Evolutionary conservation across 441 rosid species (phyloP), one percentile per base, ranked within the genome.

Genomic region (Pelargonium cotyledonis): DNA sequence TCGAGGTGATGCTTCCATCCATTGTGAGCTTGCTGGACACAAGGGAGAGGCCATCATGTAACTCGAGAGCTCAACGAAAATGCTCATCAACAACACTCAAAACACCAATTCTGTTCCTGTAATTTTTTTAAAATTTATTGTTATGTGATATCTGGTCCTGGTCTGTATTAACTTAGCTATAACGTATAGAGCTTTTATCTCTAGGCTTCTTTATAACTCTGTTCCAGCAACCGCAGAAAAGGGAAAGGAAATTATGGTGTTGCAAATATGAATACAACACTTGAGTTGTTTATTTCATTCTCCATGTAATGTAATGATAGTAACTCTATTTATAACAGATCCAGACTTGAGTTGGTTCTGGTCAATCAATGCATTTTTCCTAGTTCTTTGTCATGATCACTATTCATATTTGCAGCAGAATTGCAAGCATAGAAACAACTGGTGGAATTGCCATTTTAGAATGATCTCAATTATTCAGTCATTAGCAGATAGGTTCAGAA

Each of bases 71-170:
- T 67, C 73, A 82, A 67, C 76, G 69, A 18, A 35, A 72, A 53
- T 57, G 58, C 53, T 49, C 55, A 11, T 67, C 80, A 9, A 46
- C 66, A 15, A 71, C 68, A 1, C 71, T 72, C 16, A 73, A 72
- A 72, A 73, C 18, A 69, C 85, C 86, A 8, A 75, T 75, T 73
- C 81, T 73, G 43, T 84, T 84, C 75, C 84, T 85, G 60, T 85
- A 75, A 85, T 69, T 70, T 46, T 63, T 70, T 63, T 19, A 8
- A 10, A 35, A 70, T 15, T 7, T 40, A 51, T 51, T 29, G 16
- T 62, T 75, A 57, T 9, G 55, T 49, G 53, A 71, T 21, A 46
- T 23, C n/a, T 62, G 70, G 70, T 26, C 23, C 55, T 40, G 15
- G 41, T 63, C 0, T 65, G 26, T 7, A 1, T 23, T 40, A 8